Evolutionary conservation across 2,329 filamentous ascomycete genomes (phyloP), one percentile per base, ranked within the genome.

Genomic region (Epichloe sibirici): DNA sequence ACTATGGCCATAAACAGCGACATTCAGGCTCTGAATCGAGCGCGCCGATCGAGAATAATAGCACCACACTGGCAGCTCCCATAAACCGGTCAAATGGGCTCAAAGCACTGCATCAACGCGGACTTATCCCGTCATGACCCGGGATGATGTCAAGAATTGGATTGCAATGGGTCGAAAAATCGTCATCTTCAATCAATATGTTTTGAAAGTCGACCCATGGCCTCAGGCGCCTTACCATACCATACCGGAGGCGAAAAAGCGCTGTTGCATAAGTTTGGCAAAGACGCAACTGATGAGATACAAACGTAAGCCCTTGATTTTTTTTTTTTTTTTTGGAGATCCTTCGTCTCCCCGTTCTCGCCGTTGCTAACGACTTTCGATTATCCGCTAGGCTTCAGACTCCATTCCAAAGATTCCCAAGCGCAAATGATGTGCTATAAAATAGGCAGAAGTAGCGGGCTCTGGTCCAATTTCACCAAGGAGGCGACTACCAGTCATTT

Each of bases 271-370:
- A 93, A 96, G 89, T 81, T 97, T 55, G 90, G 90, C 56, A 82
- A 86, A 69, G 90, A 95, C 79, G 91, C 89, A 49, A 96, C 91
- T 11, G 90, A 96, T 67, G 93, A 97, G 70, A 84, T 97, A 56
- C 88, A 85, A 67, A 88, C 85, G 88, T 96, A 77, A 49, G 85
- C 8, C 8, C 15, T 35, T 46, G 28, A 50, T 40, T 43, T 31
- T 34, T 13, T 8, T 47, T 40, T 43, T 31, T 34, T 13, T 8
- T 47, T 8, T 47, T 13, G 31, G n/a, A 28, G 46, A 37, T 48
- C 46, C 74, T 45, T 49, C 55, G 52, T 52, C 44, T 28, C 13
- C 49, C 49, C 15, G 39, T 4, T 23, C 4, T 45, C 37, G 42
- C 4, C 34, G 21, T 45, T 13, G 42, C 53, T 54, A 21, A 49